Percentiles rank a stretch among this genome's conserved stretches.
phyloP scores from a whole-genome alignment of 1,139 yeast species.

The Ogataea hybrid region DNA sequence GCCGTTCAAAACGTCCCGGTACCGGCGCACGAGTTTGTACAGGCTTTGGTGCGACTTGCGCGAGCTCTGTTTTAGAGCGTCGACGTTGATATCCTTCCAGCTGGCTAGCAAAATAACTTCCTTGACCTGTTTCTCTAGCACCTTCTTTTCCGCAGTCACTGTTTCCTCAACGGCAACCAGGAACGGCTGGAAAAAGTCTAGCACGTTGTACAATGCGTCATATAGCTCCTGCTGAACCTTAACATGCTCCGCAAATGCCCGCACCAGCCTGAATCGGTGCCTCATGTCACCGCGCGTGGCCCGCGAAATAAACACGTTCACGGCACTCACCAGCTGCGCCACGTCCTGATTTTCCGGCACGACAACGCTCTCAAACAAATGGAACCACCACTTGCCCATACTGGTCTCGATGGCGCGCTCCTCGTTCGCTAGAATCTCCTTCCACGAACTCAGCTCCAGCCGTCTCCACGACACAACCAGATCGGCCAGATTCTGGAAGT shows the following conservation, averaged over 20 bases:
- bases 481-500: slow-evolving; percentile 56
- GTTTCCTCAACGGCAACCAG: slow-evolving; percentile 43
- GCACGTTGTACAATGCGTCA: slow-evolving; percentile 58
- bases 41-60: slow-evolving; percentile 80
- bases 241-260: slow-evolving; percentile 59
- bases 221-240: slow-evolving; percentile 25
- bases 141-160: slow-evolving; percentile 46
- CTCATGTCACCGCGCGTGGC: slow-evolving; percentile 73
- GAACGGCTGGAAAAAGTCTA: slow-evolving; percentile 69
- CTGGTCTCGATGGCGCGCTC: slow-evolving; percentile 48
- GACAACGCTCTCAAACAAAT: slow-evolving; percentile 75
- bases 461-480: slow-evolving; percentile 89
- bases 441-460: slow-evolving; percentile 85
- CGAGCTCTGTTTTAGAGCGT: slow-evolving; percentile 92
- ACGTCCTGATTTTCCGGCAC: slow-evolving; percentile 41
- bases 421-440: slow-evolving; percentile 67
- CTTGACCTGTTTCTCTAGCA: slow-evolving; percentile 71
- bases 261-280: slow-evolving; percentile 54
- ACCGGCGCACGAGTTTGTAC: slow-evolving; percentile 81
- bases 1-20: slow-evolving; percentile 59
- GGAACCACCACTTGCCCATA: slow-evolving; percentile 88
- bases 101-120: slow-evolving; percentile 89
- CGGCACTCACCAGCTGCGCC: slow-evolving; percentile 53
- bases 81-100: slow-evolving; percentile 96
- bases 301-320: slow-evolving; percentile 73